Evolutionary conservation across 164 flowering plant species (phyloP).

Genomic region (Stephania cephalantha): DNA sequence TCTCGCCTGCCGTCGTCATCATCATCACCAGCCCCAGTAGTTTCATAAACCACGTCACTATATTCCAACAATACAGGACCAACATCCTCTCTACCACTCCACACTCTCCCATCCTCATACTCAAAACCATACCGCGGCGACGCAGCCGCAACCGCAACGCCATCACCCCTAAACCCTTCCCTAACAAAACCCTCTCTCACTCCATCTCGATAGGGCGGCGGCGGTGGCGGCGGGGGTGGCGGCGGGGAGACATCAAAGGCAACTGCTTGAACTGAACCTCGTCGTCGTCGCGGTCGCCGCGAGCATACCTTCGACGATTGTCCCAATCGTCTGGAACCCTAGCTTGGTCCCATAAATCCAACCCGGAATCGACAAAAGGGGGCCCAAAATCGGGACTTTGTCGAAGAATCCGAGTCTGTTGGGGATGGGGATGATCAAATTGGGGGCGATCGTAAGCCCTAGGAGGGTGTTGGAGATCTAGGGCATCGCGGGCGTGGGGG

Average conservation of each 20-base stretch:
- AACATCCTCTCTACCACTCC: conserved; percentile 11
- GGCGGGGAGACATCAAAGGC: conserved; percentile 11
- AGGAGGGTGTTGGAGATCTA: conserved; percentile 8
- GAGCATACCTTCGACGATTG: background rate
- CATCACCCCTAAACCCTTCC: conserved; percentile 6
- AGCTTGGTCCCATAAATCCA: conserved; percentile 14
- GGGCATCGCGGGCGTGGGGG: background rate
- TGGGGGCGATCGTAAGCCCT: conserved; percentile 16
- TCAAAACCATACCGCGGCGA: conserved; percentile 1
- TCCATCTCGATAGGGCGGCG: conserved; percentile 6
- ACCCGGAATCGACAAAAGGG: conserved; percentile 4
- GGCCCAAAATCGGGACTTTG: conserved; percentile 4
- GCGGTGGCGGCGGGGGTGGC: conserved; percentile 7
- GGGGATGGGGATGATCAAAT: conserved; percentile 10
- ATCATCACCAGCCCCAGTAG: conserved; percentile 7
- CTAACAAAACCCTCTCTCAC: conserved; percentile 1
- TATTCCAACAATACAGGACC: conserved; percentile 12
- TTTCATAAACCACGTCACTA: conserved; percentile 1
- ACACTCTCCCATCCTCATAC: background rate
- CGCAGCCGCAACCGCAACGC: background rate
- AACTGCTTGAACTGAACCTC: background rate
- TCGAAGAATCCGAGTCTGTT: background rate
- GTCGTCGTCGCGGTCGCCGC: background rate
- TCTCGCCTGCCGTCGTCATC: background rate
- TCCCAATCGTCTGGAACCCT: conserved; percentile 13